Evolutionary conservation across 164 flowering plant species (phyloP), one percentile per base, ranked within the genome.

Genomic region (Amborella trichopoda): DNA sequence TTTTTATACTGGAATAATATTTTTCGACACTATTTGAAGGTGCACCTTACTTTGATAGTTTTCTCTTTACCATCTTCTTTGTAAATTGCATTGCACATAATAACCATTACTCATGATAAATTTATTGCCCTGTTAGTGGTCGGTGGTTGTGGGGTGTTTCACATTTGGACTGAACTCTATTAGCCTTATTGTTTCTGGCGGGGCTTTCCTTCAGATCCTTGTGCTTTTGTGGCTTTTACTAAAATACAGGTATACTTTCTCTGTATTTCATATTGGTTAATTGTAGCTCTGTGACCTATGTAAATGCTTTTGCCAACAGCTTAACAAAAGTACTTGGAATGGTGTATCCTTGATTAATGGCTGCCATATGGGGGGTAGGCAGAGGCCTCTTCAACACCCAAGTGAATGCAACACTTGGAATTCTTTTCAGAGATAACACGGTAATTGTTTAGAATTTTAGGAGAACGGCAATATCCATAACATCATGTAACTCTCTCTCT

Each of bases 321-420:
- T 18, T 55, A 52, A 54, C 68, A 16, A 96, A 94, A 61, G 49
- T 71, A 19, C 72, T 78, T 46, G 70, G 83, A 13, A 40, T 26
- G 12, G 4, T 78, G 34, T 77, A 71, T 56, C 93, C 80, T 42
- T 75, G 82, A 52, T 49, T 82, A 39, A 73, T 91, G 75, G 87
- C 93, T n/a, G 80, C 69, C 36, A 34, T 76, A 50, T 65, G 77
- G 76, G 99, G 99, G 11, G 66, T 80, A 44, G 95, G 99, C 25
- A 84, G 87, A 64, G 99, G 86, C 22, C 74, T 87, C 14, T 59
- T 81, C 44, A 91, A 70, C 28, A 91, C 95, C 22, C 99, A 91
- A 65, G 73, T 91, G 3, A 83, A 67, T 64, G 98, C 98, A 26
- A 61, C 81, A 61, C 60, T 91, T 36, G 98, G 79, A 27, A 68